phyloP scores from a whole-genome alignment of 2,329 filamentous ascomycete genomes.

The Fusarium nelsonii region DNA sequence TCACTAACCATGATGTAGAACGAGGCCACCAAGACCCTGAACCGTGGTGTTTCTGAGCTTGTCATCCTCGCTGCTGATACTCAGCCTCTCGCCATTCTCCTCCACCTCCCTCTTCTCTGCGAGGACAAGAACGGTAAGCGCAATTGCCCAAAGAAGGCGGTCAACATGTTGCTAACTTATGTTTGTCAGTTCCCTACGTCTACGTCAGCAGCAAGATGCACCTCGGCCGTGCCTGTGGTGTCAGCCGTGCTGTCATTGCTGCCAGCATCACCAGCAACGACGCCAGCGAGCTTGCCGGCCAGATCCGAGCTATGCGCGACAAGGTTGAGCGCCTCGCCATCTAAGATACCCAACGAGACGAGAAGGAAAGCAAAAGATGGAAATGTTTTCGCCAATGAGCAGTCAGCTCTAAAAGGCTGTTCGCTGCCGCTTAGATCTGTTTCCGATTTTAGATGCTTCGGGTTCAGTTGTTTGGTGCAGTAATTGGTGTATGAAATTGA shows the following conservation, averaged over 20 bases:
- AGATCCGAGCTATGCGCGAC: constrained; percentile 90
- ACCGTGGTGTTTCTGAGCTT: constrained; percentile 90
- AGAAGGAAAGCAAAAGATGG: constrained; percentile 38
- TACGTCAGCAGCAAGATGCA: constrained; percentile 84
- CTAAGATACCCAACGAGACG: constrained; percentile 61
- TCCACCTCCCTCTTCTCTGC: constrained; percentile 88
- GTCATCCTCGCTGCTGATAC: constrained; percentile 92
- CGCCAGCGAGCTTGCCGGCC: constrained; percentile 84
- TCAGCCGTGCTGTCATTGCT: constrained; percentile 87
- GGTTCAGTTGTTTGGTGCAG: constrained; percentile 14
- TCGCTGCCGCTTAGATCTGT: constrained; percentile 28
- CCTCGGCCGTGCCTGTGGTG: constrained; percentile 89
- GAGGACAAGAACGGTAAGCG: constrained; percentile 76
- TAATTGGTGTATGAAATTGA: constrained; percentile 38
- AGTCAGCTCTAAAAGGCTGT: constrained; percentile 6
- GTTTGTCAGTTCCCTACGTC: constrained; percentile 64
- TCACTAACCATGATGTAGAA: constrained; percentile 19
- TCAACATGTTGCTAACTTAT: constrained; percentile 27
- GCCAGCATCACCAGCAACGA: constrained; percentile 93
- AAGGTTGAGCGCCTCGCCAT: constrained; percentile 97
- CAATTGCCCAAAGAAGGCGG: neutral
- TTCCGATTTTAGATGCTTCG: constrained; percentile 28
- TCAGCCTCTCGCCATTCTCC: constrained; percentile 85
- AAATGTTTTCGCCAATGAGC: constrained; percentile 25
- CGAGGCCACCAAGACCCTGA: constrained; percentile 81